Evolutionary conservation across 345 rosid species (phyloP).

Genomic region (Heritiera fomes): DNA sequence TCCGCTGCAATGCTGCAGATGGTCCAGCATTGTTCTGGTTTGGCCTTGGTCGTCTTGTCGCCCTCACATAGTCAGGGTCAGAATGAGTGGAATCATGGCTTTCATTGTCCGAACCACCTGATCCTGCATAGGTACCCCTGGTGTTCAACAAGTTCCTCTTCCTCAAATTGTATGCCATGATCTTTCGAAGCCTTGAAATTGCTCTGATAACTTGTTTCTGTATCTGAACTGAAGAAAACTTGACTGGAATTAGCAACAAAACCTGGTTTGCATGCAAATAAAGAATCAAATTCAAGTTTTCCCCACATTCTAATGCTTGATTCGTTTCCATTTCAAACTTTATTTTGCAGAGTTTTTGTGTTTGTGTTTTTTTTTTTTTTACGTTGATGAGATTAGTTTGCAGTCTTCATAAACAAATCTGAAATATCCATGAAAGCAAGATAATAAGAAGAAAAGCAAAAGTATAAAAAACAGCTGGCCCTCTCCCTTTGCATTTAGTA

Average conservation of each 20-base stretch:
- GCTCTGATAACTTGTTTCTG: neutral
- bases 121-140: neutral
- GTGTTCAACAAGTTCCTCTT: neutral
- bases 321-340: slow-evolving; percentile 16
- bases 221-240: neutral
- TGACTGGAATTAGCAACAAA: neutral
- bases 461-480: no score
- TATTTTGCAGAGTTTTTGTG: no score
- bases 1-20: neutral
- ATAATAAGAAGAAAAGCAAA: no score
- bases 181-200: neutral
- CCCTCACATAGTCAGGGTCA: slow-evolving; percentile 7
- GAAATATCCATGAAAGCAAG: no score
- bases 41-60: neutral
- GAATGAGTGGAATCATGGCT: neutral
- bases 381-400: no score
- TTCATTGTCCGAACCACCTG: slow-evolving; percentile 5
- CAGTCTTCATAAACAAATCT: no score
- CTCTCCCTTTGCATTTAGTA: no score
- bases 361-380: no score
- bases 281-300: slow-evolving; percentile 12
- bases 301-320: neutral
- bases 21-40: neutral
- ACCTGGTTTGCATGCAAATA: neutral
- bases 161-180: slow-evolving; percentile 2